Evolutionary conservation across 805 yeast species (phyloP).

Genomic region (Metschnikowia cerradonensis): DNA sequence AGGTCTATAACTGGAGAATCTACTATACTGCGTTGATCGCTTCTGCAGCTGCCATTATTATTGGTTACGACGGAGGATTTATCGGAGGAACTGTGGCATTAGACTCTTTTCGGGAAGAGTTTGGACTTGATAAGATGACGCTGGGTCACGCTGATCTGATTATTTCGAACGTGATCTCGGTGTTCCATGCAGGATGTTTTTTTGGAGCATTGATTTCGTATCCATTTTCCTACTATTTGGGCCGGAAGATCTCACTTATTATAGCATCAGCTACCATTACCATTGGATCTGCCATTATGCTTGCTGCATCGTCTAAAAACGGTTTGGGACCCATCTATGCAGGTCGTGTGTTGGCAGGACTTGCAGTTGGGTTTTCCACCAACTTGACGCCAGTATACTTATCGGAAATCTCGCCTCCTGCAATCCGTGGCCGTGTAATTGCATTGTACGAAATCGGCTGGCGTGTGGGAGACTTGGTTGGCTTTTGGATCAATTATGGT

Average conservation of each 20-base stretch:
- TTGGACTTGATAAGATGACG: slow-evolving; percentile 25
- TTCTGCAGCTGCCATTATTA: slow-evolving; percentile 37
- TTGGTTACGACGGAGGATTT: slow-evolving; percentile 40
- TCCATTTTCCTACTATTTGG: slow-evolving; percentile 33
- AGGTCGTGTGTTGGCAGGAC: slow-evolving; percentile 35
- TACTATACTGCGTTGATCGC: slow-evolving; percentile 36
- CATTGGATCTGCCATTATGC: slow-evolving; percentile 35
- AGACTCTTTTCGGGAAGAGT: slow-evolving; percentile 28
- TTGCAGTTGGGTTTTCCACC: slow-evolving; percentile 34
- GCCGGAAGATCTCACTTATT: slow-evolving; percentile 29
- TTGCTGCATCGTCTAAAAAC: slow-evolving; percentile 23
- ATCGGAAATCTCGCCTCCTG: slow-evolving; percentile 35
- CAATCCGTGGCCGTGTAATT: slow-evolving; percentile 31
- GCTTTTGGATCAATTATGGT: slow-evolving; percentile 36
- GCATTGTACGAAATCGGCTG: slow-evolving; percentile 35
- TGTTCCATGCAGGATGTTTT: slow-evolving; percentile 39
- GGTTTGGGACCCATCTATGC: slow-evolving; percentile 37
- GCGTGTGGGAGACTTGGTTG: slow-evolving; percentile 38
- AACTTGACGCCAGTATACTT: slow-evolving; percentile 36
- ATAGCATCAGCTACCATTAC: slow-evolving; percentile 31
- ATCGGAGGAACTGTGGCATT: slow-evolving; percentile 40
- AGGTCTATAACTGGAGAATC: slow-evolving; percentile 33
- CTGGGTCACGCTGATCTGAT: slow-evolving; percentile 18
- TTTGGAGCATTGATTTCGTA: slow-evolving; percentile 37
- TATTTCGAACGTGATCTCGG: slow-evolving; percentile 34